These are phyloP conservation scores for Rhinocladiella similis DNA, from an alignment of 2,329 filamentous ascomycete species.

Conservation along the genomic window DNA sequence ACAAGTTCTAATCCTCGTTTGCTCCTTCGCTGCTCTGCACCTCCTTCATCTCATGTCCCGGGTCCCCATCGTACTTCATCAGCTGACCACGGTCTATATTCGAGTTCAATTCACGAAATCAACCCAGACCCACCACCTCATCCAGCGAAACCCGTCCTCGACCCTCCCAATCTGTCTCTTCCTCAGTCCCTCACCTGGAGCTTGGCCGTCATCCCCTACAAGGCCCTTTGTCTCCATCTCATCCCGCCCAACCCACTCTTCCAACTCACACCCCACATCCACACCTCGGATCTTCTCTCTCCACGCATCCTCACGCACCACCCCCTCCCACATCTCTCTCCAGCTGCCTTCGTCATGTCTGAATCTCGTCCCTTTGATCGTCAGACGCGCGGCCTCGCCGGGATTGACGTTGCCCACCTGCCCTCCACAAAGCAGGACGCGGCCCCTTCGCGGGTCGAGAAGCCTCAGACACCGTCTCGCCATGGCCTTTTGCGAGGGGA, in stretches of 20 bases:
- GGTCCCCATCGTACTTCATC: too few relatives aligned
- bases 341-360: slow-evolving; percentile 49
- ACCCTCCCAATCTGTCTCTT: slow-evolving; percentile 6
- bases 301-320: slow-evolving; percentile 40
- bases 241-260: background rate
- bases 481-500: slow-evolving; percentile 35
- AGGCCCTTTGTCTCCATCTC: background rate
- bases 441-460: slow-evolving; percentile 11
- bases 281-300: slow-evolving; percentile 27
- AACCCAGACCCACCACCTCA: slow-evolving; percentile 28
- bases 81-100: background rate
- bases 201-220: background rate
- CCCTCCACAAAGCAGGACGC: slow-evolving; percentile 28
- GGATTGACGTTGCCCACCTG: slow-evolving; percentile 29
- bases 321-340: slow-evolving; percentile 55
- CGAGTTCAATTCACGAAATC: slow-evolving; percentile 10
- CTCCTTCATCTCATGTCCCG: too few relatives aligned
- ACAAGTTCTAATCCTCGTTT: too few relatives aligned
- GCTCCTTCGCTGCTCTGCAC: too few relatives aligned
- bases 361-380: slow-evolving; percentile 20
- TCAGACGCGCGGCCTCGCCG: slow-evolving; percentile 18
- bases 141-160: slow-evolving; percentile 25
- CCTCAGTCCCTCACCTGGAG: background rate
- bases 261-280: slow-evolving; percentile 21
- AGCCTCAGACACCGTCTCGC: slow-evolving; percentile 26